Percentiles rank a stretch among this genome's conserved stretches.
Evolutionary conservation across 805 yeast genomes (phyloP).

Genomic region (Saturnispora besseyi): DNA sequence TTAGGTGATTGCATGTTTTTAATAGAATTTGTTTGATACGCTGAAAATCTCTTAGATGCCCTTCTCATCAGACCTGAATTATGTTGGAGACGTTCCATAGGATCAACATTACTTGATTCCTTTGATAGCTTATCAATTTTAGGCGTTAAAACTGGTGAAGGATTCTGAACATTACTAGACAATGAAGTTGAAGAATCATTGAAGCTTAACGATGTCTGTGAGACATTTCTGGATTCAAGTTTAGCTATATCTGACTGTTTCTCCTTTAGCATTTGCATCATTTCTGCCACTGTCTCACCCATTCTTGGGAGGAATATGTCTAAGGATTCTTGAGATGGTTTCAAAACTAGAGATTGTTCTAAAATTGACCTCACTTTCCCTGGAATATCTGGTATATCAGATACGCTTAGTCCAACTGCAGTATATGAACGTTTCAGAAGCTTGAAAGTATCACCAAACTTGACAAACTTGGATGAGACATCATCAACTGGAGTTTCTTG

Average conservation of each 20-base stretch:
- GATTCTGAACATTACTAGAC: background rate
- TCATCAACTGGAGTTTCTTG: constrained; percentile 68
- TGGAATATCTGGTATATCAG: constrained; percentile 89
- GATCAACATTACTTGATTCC: constrained; percentile 32
- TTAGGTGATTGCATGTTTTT: constrained; percentile 20
- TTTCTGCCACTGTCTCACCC: constrained; percentile 72
- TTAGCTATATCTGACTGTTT: constrained; percentile 48
- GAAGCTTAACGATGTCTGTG: background rate
- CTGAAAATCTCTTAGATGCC: constrained; percentile 90
- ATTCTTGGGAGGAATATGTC: constrained; percentile 78
- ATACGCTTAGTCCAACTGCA: constrained; percentile 67
- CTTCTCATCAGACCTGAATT: constrained; percentile 80
- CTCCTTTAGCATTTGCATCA: constrained; percentile 68
- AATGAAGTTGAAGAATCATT: background rate
- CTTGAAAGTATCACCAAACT: constrained; percentile 87
- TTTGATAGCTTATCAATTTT: background rate
- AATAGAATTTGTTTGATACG: constrained; percentile 52
- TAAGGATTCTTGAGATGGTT: constrained; percentile 73
- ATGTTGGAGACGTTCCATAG: constrained; percentile 69
- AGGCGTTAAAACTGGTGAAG: background rate
- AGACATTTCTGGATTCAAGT: constrained; percentile 10
- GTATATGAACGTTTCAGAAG: constrained; percentile 74
- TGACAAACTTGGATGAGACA: constrained; percentile 87
- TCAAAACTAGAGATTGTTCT: constrained; percentile 78
- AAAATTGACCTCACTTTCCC: constrained; percentile 65